A percentile compares a stretch with the other conserved stretches of the same genome.
phyloP scores from a whole-genome alignment of 2,329 filamentous ascomycete species.

The Claviceps sp. region DNA sequence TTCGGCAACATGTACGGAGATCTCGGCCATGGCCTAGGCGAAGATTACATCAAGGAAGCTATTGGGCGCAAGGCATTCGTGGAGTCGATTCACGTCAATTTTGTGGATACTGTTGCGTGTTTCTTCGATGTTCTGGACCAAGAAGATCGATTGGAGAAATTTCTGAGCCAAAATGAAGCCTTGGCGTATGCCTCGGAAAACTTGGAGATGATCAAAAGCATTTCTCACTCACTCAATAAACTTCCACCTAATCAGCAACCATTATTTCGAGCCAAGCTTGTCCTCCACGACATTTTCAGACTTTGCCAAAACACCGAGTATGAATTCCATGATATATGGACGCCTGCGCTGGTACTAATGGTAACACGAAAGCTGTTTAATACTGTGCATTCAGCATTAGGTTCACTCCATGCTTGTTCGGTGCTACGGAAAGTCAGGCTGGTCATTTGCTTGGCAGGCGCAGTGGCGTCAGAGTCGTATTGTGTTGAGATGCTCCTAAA shows the following conservation, averaged over 20 bases:
- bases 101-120: constrained; percentile 62
- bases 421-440: constrained; percentile 77
- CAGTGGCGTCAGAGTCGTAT: constrained; percentile 61
- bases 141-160: constrained; percentile 58
- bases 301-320: constrained; percentile 62
- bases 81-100: constrained; percentile 50
- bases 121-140: constrained; percentile 69
- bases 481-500: constrained; percentile 83
- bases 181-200: constrained; percentile 49
- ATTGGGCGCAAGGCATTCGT: constrained; percentile 55
- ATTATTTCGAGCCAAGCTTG: constrained; percentile 64
- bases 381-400: constrained; percentile 68
- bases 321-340: constrained; percentile 57
- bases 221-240: constrained; percentile 49
- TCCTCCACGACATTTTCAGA: constrained; percentile 62
- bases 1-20: constrained; percentile 26
- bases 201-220: constrained; percentile 54
- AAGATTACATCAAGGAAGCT: constrained; percentile 52
- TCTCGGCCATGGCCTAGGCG: constrained; percentile 37
- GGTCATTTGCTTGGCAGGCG: constrained; percentile 63
- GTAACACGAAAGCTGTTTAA: constrained; percentile 68
- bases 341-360: constrained; percentile 57
- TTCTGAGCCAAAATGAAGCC: constrained; percentile 44
- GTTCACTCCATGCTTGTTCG: constrained; percentile 74
- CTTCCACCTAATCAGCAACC: constrained; percentile 77